Conservation (phyloP, 371 early-diverging fungal genomes). For the Syncephalis fuscata region DNA sequence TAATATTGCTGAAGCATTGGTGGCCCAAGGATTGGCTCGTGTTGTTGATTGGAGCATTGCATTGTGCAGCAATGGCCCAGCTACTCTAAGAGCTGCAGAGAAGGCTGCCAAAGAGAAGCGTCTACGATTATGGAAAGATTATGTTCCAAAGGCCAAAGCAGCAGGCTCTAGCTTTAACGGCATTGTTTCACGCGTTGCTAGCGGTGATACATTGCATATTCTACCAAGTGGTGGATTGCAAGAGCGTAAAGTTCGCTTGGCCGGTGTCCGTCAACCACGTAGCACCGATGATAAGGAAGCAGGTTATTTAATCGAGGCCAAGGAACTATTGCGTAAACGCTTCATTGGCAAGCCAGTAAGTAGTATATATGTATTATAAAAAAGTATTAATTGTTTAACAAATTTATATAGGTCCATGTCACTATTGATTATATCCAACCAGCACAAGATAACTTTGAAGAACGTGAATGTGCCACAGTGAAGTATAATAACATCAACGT, state of each 20-base stretch:
- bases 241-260: constrained; percentile 67
- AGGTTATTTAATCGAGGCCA: constrained; percentile 74
- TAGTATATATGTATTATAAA: too few species aligned
- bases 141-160: constrained; percentile 17
- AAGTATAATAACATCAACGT: constrained; percentile 44
- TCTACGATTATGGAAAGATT: constrained; percentile 68
- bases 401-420: constrained; percentile 51
- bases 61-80: constrained; percentile 56
- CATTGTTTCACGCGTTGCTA: constrained; percentile 33
- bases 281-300: constrained; percentile 47
- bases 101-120: constrained; percentile 18
- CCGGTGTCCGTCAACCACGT: constrained; percentile 59
- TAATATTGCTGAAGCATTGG: constrained; percentile 79
- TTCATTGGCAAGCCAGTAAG: constrained; percentile 66
- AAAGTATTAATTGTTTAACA: background rate
- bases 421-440: constrained; percentile 78
- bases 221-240: constrained; percentile 21
- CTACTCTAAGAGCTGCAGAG: constrained; percentile 64
- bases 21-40: constrained; percentile 69
- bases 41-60: constrained; percentile 79
- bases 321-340: constrained; percentile 70
- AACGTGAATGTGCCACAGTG: constrained; percentile 77
- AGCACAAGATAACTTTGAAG: constrained; percentile 73
- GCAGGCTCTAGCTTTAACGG: constrained; percentile 17
- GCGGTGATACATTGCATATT: constrained; percentile 67